Evolutionary conservation across 306 rosid genomes (phyloP), one percentile per base, ranked within the genome.

Genomic region (Quercus ilex): DNA sequence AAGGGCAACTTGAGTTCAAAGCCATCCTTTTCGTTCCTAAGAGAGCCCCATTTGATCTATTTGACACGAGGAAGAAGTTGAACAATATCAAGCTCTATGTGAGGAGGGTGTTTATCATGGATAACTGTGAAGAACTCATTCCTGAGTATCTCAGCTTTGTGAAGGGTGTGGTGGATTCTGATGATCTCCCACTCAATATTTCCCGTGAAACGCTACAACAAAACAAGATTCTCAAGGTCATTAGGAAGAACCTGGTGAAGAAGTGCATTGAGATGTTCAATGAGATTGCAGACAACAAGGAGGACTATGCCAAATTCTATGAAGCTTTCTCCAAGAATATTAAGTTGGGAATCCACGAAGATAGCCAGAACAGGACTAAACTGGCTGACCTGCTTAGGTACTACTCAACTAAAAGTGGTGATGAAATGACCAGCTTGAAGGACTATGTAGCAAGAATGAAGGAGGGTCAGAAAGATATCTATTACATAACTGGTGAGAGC

Each of bases 161-260:
- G 18, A 80, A 80, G 33, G 84, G 87, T 41, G 84, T 84, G 20
- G 87, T 84, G 43, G 84, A 84, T 41, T 84, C 79, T 30, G 77
- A 84, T 35, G 84, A 84, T 80, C 68, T 84, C 57, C 79, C 84
- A 2, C 87, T 84, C 69, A 76, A 84, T 76, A 84, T 84, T 69
- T 84, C 84, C 51, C 79, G 70, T 13, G 84, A 84, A 69, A 84
- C 57, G 79, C 73, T 80, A 12, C 82, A 84, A 8, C 84, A 80
- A 46, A 84, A 76, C 79, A 84, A 80, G 84, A 80, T 80, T 64
- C 81, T 80, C 33, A 64, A 76, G 75, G 87, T 80, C 15, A 80
- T 80, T 63, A 80, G 77, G 81, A 84, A 84, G 79, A 72, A 80
- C 60, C 30, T 80, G 73, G 87, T 80, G 38, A 84, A 84, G 77